Base-by-base conservation (phyloP, 441 rosid species). In the Adansonia grandidieri region DNA sequence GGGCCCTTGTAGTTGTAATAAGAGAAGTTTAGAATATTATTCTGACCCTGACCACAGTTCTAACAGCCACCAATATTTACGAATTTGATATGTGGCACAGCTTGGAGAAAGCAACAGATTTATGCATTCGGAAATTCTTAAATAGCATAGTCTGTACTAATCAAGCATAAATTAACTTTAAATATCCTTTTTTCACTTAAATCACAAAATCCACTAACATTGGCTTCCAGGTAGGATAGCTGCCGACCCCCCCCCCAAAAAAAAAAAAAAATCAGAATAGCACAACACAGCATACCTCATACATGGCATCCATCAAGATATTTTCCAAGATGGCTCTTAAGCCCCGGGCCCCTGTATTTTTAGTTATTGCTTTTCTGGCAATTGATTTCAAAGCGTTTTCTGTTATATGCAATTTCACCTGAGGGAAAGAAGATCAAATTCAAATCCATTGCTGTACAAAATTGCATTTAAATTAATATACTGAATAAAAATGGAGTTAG, bases 241-340 rank as follows among this genome's bases (percentile, higher is more conserved):
- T 37, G 40, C 40, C 40, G 40, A 3, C 40, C 40, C 4, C 40
- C 40, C 40, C 40, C 40, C 40, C 40, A 4, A 3, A 37, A 37
- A 37, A 28, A 28, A 72, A 5, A 71, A 56, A 56, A 13, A 32
- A 32, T 37, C 20, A 44, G 54, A 74, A 62, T 60, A 44, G 77
- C n/a, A 64, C 5, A n/a, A 61, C 10, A 56, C 5, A 7, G 68
- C 78, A 37, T 88, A 96, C 99, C 98, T 96, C 99, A 64, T 93
- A 94, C 99, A 96, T 96, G 75, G 99, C 87, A 73, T 94, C 98
- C 98, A 94, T 91, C 87, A 96, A 90, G 77, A 93, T 91, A 78
- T 78, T 94, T 85, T 96, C 99, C 71, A 96, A 81, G 70, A 96
- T 86, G 70, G 28, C 28, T 24, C 99, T 87, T 82, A 96, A 87